Base-by-base conservation (phyloP, 2,329 filamentous ascomycete species). In the Exophiala bonariae region DNA sequence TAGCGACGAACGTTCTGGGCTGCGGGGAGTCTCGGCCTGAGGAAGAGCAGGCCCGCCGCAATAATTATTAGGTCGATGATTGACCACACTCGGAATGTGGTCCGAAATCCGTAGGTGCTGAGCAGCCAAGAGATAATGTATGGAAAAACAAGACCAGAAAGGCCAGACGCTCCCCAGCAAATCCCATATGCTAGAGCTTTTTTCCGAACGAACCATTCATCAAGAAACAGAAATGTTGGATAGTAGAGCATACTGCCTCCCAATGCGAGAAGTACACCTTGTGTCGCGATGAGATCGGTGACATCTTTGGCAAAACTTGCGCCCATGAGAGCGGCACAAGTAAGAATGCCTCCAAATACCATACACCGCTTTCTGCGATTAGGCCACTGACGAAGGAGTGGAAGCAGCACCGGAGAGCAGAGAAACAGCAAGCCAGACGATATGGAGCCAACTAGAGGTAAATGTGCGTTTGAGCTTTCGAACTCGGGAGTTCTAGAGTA, bases 171-270 rank as follows among this genome's bases (percentile, higher is more conserved):
- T n/a, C 32, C 32, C 32, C 32, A 34, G 32, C 32, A 34, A 34
- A 34, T 34, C 32, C 32, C 32, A 14, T 34, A 34, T 18, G 32
- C 32, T n/a, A 34, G 17, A n/a, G 32, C 32, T 34, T 34, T 34
- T 5, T n/a, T 6, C 32, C 32, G 32, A n/a, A 34, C 32, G 32
- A 34, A 34, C 32, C 32, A 34, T 34, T 34, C 32, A 34, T 34
- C 32, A 7, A 34, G 32, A 14, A 34, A 34, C 32, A 34, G 32
- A 34, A 34, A 34, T 18, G 32, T 34, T 5, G 32, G 32, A 34
- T 34, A 34, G 14, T 34, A 34, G 13, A 34, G 6, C 32, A 34
- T 34, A 34, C 32, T 34, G 32, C 32, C 17, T n/a, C 32, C 32
- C 32, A 34, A 18, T 7, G 13, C 32, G 14, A 14, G n/a, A 6